Conservation (phyloP, 164 flowering plant genomes). For the Amborella trichopoda region DNA sequence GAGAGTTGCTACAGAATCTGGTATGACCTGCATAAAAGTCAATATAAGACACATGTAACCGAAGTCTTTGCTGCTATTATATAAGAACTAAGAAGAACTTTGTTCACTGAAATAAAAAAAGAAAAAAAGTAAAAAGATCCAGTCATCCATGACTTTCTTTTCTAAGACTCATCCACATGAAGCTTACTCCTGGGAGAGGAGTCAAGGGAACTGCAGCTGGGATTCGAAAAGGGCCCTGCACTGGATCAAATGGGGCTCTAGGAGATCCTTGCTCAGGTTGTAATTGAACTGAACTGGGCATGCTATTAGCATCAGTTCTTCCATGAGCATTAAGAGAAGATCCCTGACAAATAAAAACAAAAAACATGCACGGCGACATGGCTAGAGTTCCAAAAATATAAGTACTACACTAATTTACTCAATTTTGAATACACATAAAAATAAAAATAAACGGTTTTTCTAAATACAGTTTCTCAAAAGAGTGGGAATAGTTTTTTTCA, state of each 20-base stretch:
- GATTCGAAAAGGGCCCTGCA: constrained; percentile 22
- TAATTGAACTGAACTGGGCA: constrained; percentile 14
- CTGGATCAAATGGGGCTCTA: constrained; percentile 18
- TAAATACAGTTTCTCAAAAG: no score
- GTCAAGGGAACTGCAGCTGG: constrained; percentile 40
- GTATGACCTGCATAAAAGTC: constrained; percentile 48
- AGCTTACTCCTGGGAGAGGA: constrained; percentile 52
- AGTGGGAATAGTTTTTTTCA: no score
- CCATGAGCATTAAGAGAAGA: constrained; percentile 22
- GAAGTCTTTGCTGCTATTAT: no score
- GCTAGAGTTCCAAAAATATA: no score
- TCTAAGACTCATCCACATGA: no score
- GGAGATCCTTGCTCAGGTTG: constrained; percentile 26
- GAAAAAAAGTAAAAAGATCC: no score
- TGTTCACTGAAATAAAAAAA: no score
- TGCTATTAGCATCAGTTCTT: constrained; percentile 12
- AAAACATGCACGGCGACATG: not conserved
- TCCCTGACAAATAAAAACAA: constrained; percentile 20
- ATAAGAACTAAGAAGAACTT: no score
- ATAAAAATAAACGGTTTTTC: not conserved
- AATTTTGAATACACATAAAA: constrained; percentile 3
- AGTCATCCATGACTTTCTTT: no score
- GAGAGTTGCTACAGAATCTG: constrained; percentile 75
- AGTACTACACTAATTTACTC: no score
- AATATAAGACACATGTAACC: no score